Base-by-base conservation (phyloP, 305 asterid species). In the Solanum hybrid region DNA sequence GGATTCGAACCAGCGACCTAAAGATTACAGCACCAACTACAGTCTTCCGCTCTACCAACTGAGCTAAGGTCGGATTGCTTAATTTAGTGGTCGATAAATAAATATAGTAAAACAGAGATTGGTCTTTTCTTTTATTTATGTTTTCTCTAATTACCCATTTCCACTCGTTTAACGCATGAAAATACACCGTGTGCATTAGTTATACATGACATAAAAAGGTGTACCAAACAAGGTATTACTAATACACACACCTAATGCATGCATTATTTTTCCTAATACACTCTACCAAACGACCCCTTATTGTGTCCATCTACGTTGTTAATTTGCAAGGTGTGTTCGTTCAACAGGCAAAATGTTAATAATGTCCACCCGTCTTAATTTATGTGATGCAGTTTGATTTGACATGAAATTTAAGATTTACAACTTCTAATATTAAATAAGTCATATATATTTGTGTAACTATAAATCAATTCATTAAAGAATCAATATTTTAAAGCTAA, bases 31-130 rank as follows among this genome's bases (percentile, higher is more conserved):
- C 29, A 66, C 14, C 73, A n/a, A 94, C 98, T 96, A 95, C 98
- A 97, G 98, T 97, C 98, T 95, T 95, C 99, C 99, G 99, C 99
- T 96, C 98, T 96, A 92, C 98, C 98, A 97, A 96, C 99, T 96
- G 99, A 97, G 99, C 98, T 96, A 95, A 96, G 98, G 98, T 96
- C 98, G 98, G 97, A 3, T 5, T 10, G 3, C 1, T n/a, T 1
- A 4, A n/a, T 0, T 4, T 0, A 1, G 3, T 9, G 73, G 2
- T n/a, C 73, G 0, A 64, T 9, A 60, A 1, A 1, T 64, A 8
- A 22, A 1, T 22, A 64, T 3, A 64, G 36, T 0, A n/a, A 22
- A 22, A 9, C 0, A 1, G 0, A 64, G 0, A 4, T 60, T 64
- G 27, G 27, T 64, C 3, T 64, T 22, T 64, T 0, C 22, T 22